These are phyloP conservation scores for Cocos nucifera DNA, from an alignment of 176 grass and related monocot species.

Conservation along the genomic window DNA sequence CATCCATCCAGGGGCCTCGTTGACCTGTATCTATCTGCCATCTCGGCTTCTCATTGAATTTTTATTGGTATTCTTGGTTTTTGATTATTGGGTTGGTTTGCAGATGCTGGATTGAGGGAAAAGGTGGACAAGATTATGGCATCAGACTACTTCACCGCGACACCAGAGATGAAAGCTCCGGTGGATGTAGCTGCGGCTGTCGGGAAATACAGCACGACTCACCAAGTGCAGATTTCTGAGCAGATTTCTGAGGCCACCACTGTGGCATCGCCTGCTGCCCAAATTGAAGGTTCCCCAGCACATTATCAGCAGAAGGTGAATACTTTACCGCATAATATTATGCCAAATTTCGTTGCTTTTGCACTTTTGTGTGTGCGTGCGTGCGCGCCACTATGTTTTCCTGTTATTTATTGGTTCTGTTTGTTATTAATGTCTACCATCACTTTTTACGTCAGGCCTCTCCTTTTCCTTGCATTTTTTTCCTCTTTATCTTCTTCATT, in stretches of 20 bases:
- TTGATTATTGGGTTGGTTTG: background rate
- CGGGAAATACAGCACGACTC: conserved; percentile 31
- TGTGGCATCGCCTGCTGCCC: background rate
- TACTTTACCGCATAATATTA: background rate
- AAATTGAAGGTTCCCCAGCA: background rate
- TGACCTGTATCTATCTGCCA: conserved; percentile 44
- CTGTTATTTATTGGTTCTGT: no score
- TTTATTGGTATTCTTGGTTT: conserved; percentile 2
- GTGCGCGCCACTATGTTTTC: no score
- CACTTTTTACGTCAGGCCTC: no score
- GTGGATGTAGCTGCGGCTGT: conserved; percentile 59
- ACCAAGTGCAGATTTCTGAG: conserved; percentile 1
- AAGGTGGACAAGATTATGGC: conserved; percentile 84
- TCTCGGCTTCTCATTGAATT: background rate
- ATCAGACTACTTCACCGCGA: conserved; percentile 70
- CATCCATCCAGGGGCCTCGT: conserved; percentile 37
- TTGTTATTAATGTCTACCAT: no score
- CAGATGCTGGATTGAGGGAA: conserved; percentile 74
- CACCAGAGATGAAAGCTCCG: conserved; percentile 49
- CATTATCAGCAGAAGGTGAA: conserved; percentile 11
- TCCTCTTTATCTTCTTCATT: no score
- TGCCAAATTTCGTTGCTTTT: background rate
- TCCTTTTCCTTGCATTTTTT: no score
- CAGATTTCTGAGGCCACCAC: background rate
- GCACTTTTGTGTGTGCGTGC: background rate